Conservation (phyloP, 2,329 filamentous ascomycete genomes). For the Emergomyces orientalis region DNA sequence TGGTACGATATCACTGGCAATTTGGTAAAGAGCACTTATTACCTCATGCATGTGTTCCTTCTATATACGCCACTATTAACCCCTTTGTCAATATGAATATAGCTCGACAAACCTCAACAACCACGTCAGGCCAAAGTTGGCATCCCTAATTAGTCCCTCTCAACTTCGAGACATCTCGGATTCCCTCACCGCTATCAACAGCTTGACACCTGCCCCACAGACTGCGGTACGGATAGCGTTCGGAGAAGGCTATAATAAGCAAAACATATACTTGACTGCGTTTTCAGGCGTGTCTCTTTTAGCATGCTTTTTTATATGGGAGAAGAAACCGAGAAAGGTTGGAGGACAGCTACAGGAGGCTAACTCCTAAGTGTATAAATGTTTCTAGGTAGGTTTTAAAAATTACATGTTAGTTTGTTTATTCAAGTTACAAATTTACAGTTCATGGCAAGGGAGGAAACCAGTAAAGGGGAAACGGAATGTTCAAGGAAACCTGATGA, state of each 20-base stretch:
- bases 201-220: background rate
- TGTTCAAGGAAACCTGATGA: background rate
- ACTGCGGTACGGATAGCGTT: background rate
- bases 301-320: background rate
- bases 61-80: background rate
- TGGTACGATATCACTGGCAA: slow-evolving; percentile 30
- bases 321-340: background rate
- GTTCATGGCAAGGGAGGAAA: background rate
- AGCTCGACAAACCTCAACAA: slow-evolving; percentile 4
- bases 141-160: background rate
- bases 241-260: slow-evolving; percentile 2
- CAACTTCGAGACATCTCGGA: background rate
- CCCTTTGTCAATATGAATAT: background rate
- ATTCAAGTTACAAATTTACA: background rate
- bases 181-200: background rate
- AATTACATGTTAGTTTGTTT: background rate
- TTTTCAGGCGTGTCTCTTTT: background rate
- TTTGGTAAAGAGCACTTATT: slow-evolving; percentile 19
- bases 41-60: background rate
- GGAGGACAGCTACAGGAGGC: background rate
- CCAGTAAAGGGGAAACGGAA: background rate
- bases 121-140: background rate
- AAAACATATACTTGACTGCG: background rate
- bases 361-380: background rate
- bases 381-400: background rate